These are phyloP conservation scores for Sphaerulina populicola DNA, from an alignment of 2,329 filamentous ascomycete genomes.

Conservation along the genomic window DNA sequence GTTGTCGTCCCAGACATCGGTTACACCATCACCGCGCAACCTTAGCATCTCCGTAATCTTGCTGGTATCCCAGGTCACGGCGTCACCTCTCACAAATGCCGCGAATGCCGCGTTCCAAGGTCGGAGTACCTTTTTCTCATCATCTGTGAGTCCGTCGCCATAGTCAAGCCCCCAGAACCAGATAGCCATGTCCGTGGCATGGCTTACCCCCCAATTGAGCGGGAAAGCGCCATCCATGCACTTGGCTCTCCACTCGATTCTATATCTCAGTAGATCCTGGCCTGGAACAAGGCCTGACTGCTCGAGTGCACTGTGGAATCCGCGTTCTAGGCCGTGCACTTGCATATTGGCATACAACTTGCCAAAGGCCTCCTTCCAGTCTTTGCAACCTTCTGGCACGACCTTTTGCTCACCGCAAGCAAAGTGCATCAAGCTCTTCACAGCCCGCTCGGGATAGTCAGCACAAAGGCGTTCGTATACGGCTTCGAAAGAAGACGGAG, in stretches of 20 bases:
- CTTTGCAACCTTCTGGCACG: slow-evolving; percentile 35
- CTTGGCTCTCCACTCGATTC: slow-evolving; percentile 47
- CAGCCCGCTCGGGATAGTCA: slow-evolving; percentile 44
- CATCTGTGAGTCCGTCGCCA: slow-evolving; percentile 32
- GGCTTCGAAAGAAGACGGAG: slow-evolving; percentile 36
- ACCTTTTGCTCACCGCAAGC: slow-evolving; percentile 36
- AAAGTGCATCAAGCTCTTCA: slow-evolving; percentile 38
- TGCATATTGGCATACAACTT: slow-evolving; percentile 50
- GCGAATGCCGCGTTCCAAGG: slow-evolving; percentile 36
- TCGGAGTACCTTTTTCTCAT: slow-evolving; percentile 40
- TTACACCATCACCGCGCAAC: slow-evolving; percentile 39
- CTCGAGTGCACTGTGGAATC: slow-evolving; percentile 42
- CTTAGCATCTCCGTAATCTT: slow-evolving; percentile 37
- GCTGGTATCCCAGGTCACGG: slow-evolving; percentile 36
- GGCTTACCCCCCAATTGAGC: slow-evolving; percentile 46
- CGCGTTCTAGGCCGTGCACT: slow-evolving; percentile 47
- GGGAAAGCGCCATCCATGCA: slow-evolving; percentile 41
- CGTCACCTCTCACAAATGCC: slow-evolving; percentile 36
- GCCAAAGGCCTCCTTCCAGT: slow-evolving; percentile 49
- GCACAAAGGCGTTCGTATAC: slow-evolving; percentile 43
- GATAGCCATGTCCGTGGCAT: slow-evolving; percentile 46
- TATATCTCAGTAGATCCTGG: slow-evolving; percentile 44
- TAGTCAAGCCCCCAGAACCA: slow-evolving; percentile 50
- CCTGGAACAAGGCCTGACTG: slow-evolving; percentile 36
- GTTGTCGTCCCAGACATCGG: slow-evolving; percentile 42